Percentiles rank a stretch among this genome's conserved stretches.
These are phyloP conservation scores for Dactylellina cionopaga DNA, from an alignment of 2,329 filamentous ascomycete species.

Conservation along the genomic window DNA sequence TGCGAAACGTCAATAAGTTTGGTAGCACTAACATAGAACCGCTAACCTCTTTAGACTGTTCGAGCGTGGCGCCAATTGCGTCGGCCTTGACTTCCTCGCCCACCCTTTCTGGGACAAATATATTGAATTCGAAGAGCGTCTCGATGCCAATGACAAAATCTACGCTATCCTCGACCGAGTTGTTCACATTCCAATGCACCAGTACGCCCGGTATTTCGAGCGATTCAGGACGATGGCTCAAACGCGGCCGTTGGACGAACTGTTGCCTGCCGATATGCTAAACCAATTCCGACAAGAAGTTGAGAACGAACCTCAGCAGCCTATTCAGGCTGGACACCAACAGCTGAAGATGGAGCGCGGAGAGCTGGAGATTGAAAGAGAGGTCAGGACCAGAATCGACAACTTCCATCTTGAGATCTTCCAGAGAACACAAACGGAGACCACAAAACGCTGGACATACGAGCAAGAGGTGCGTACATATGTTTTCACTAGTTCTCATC, in stretches of 20 bases:
- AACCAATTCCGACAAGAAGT: slow-evolving; percentile 77
- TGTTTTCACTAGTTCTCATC: too few species aligned
- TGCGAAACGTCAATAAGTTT: slow-evolving; percentile 48
- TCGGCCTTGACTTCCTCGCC: slow-evolving; percentile 91
- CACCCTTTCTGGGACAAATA: slow-evolving; percentile 99
- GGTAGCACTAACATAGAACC: slow-evolving; percentile 61
- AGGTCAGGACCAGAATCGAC: slow-evolving; percentile 82
- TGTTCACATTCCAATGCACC: slow-evolving; percentile 90
- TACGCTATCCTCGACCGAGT: slow-evolving; percentile 84
- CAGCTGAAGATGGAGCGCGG: slow-evolving; percentile 66
- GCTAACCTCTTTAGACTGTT: slow-evolving; percentile 74
- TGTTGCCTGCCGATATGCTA: slow-evolving; percentile 75
- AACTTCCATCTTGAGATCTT: slow-evolving; percentile 83
- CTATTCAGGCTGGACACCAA: slow-evolving; percentile 59
- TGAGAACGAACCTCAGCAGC: slow-evolving; percentile 70
- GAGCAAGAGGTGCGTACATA: slow-evolving; percentile 72
- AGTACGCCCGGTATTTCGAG: slow-evolving; percentile 94
- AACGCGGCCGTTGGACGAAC: slow-evolving; percentile 75
- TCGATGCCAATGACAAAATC: slow-evolving; percentile 84
- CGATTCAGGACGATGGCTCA: slow-evolving; percentile 82
- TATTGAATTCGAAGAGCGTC: slow-evolving; percentile 92
- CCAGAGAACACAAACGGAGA: slow-evolving; percentile 82
- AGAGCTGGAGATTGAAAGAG: slow-evolving; percentile 83
- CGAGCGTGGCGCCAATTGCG: slow-evolving; percentile 83
- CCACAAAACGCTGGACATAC: slow-evolving; percentile 91